Base-by-base conservation (phyloP, 1,139 yeast genomes). In the Magnusiomyces starmeri region DNA sequence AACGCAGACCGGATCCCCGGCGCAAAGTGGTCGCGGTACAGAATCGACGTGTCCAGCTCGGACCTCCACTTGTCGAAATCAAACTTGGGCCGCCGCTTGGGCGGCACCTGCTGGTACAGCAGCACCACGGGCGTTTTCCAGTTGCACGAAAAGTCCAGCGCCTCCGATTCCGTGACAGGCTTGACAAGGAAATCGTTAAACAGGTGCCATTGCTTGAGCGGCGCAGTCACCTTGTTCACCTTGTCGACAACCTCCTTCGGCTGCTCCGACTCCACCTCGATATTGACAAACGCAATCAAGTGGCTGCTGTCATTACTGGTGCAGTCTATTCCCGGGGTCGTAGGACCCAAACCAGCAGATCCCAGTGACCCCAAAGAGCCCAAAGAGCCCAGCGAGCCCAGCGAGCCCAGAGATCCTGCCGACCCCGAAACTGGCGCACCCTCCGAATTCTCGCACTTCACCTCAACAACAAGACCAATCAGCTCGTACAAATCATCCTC, bases 131-230 rank as follows among this genome's bases (percentile, higher is more conserved):
- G 96, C 39, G 81, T 80, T 64, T 92, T 94, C 96, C 97, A 90
- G 68, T 81, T 73, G 45, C 75, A 74, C 1, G 81, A 72, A 51
- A 89, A 72, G 63, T 88, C 79, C 51, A 88, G 74, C 0, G 80
- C 85, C 50, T 83, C 89, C 24, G 71, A 73, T 58, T 83, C 86
- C 0, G 83, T 75, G 1, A 94, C 75, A 24, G 82, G 83, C 65
- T 81, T 78, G n/a, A 89, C 97, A 60, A 92, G 71, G 67, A 90
- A 94, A 67, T 94, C 97, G 64, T 94, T 94, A 66, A 94, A 89
- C 62, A 94, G 68, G 60, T 76, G 80, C 98, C 99, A 94, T 51
- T 74, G 74, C 49, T 50, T 52, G 16, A 29, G 16, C n/a, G 42
- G 25, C 56, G 10, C 49, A 27, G 2, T 61, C 62, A 2, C 4